A percentile compares a stretch with the other conserved stretches of the same genome.
These are phyloP conservation scores for Chrysosporium queenslandicum DNA, from an alignment of 2,329 filamentous ascomycete genomes.

Conservation along the genomic window DNA sequence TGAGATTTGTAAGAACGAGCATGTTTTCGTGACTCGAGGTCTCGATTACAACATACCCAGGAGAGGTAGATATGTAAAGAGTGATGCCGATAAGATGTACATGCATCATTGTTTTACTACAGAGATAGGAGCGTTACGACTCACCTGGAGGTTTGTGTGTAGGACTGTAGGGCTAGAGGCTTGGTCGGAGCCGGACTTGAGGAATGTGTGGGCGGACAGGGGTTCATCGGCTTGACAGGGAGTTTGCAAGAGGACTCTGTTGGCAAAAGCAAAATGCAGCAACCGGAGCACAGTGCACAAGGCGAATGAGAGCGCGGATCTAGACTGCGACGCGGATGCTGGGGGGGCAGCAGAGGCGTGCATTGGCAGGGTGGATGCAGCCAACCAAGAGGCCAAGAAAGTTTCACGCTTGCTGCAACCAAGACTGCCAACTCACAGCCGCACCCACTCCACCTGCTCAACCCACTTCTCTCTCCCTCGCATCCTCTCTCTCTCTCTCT, in stretches of 20 bases:
- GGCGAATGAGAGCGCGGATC: neutral
- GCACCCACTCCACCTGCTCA: conserved; percentile 1
- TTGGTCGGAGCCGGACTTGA: neutral
- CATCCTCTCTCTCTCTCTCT: neutral
- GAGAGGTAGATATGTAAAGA: too few species aligned
- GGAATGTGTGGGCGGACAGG: neutral
- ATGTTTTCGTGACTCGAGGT: too few species aligned
- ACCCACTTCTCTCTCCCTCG: neutral
- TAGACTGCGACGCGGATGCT: neutral
- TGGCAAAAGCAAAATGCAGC: too few species aligned
- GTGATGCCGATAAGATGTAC: too few species aligned
- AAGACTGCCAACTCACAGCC: conserved; percentile 13
- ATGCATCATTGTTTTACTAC: too few species aligned
- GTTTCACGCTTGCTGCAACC: neutral
- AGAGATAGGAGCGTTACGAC: too few species aligned
- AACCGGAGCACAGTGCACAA: too few species aligned
- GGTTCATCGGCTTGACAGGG: neutral
- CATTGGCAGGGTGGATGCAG: neutral
- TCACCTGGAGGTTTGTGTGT: too few species aligned
- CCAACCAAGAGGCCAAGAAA: conserved; percentile 1
- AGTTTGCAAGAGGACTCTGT: neutral
- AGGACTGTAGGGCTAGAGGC: too few species aligned
- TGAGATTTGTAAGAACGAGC: too few species aligned
- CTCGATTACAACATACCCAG: too few species aligned
- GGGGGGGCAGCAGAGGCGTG: neutral